These are phyloP conservation scores for Mycothermus thermophilus DNA, from an alignment of 495 filamentous ascomycete species.

Conservation along the genomic window DNA sequence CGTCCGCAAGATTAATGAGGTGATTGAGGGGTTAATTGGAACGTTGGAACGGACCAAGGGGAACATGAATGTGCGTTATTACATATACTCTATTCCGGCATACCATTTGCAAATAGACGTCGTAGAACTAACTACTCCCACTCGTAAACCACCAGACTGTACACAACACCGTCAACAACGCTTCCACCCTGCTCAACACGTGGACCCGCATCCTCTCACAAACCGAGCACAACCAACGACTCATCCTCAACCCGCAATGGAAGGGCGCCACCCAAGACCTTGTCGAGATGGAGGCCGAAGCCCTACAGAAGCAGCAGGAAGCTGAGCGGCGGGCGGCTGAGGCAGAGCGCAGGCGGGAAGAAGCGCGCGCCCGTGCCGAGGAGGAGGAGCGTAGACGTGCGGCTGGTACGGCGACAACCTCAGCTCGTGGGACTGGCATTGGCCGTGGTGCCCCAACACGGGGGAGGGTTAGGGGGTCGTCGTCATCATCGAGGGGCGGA, in stretches of 20 bases:
- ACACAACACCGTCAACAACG: constrained; percentile 66
- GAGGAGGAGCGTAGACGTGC: constrained; percentile 50
- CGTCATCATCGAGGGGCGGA: constrained; percentile 4
- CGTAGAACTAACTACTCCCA: not conserved
- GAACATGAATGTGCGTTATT: constrained; percentile 68
- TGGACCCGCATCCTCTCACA: constrained; percentile 94
- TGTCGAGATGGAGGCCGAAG: constrained; percentile 68
- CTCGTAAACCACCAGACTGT: constrained; percentile 46
- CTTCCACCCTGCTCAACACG: constrained; percentile 87
- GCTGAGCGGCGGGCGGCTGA: constrained; percentile 61
- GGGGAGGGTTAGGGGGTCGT: constrained; percentile 9
- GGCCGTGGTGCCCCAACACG: constrained; percentile 12
- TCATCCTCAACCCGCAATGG: constrained; percentile 82
- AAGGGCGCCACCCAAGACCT: constrained; percentile 77
- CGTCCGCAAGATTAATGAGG: constrained; percentile 70
- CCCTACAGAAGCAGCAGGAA: constrained; percentile 51
- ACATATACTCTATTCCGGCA: not conserved
- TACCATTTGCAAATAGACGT: not conserved
- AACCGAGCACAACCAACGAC: constrained; percentile 89
- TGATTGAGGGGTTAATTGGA: constrained; percentile 70
- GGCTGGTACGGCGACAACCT: constrained; percentile 26
- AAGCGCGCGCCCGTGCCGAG: constrained; percentile 51
- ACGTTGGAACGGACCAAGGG: constrained; percentile 68
- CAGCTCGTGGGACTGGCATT: constrained; percentile 13
- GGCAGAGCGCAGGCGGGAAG: constrained; percentile 60